These are phyloP conservation scores for Aspergillus nidulans DNA, from an alignment of 495 filamentous ascomycete genomes.

Conservation along the genomic window DNA sequence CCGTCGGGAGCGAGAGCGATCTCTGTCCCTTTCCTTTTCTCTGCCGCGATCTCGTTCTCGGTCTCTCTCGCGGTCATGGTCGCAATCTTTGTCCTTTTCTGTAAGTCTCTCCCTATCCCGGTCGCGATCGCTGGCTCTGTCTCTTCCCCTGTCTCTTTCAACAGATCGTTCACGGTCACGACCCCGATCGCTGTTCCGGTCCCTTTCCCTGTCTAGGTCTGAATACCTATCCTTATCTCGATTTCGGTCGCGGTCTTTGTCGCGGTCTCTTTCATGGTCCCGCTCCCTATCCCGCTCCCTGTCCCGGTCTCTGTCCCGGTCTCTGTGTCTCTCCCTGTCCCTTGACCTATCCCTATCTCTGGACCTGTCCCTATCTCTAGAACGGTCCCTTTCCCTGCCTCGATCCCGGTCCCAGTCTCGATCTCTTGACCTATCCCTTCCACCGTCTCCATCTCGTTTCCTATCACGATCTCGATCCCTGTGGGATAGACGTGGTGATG, in stretches of 20 bases:
- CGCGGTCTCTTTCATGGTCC: neutral
- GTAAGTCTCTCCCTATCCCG: neutral
- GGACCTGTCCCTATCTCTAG: neutral
- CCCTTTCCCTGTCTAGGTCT: neutral
- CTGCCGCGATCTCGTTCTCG: neutral
- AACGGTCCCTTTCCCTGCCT: neutral
- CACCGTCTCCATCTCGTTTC: neutral
- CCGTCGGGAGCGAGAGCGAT: constrained; percentile 27
- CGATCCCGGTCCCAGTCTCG: constrained; percentile 7
- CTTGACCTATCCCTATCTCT: no score
- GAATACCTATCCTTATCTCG: neutral
- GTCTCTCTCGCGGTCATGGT: constrained; percentile 15
- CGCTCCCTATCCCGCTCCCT: neutral
- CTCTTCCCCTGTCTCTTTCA: constrained; percentile 12
- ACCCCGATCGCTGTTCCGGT: neutral
- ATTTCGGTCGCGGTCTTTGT: neutral
- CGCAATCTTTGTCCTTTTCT: neutral
- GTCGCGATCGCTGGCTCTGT: constrained; percentile 13
- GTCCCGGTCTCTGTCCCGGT: constrained; percentile 9
- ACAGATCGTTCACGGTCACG: constrained; percentile 7
- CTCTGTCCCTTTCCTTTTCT: constrained; percentile 1
- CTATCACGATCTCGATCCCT: constrained; percentile 12
- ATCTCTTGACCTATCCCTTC: neutral
- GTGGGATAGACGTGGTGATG: constrained; percentile 3
- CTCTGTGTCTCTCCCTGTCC: no score